Conservation (phyloP, 768 basidiomycete genomes). For the Tulasnella sp. region DNA sequence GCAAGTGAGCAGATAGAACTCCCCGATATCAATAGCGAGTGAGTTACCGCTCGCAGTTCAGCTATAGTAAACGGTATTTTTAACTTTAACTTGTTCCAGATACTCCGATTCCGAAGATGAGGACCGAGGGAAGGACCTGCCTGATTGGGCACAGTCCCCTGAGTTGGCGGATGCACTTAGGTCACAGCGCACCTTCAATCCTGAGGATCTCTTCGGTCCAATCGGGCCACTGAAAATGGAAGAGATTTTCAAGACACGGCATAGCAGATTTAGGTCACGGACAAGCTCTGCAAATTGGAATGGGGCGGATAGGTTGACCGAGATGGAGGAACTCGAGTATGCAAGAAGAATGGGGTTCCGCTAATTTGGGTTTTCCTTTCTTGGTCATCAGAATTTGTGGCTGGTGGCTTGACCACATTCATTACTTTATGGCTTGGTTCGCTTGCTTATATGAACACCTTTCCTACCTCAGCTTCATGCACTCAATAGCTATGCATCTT, state of each 20-base stretch:
- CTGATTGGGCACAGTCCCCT: slow-evolving; percentile 87
- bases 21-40: slow-evolving; percentile 89
- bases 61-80: neutral
- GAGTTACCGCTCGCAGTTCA: slow-evolving; percentile 14
- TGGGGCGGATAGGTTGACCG: slow-evolving; percentile 76
- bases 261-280: slow-evolving; percentile 72
- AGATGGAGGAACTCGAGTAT: slow-evolving; percentile 76
- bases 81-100: slow-evolving; percentile 19
- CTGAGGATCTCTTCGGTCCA: slow-evolving; percentile 86
- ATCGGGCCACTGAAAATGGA: slow-evolving; percentile 83
- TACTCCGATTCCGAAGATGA: slow-evolving; percentile 96
- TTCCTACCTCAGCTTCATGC: no score
- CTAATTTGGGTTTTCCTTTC: no score
- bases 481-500: no score
- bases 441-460: no score
- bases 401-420: no score
- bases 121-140: slow-evolving; percentile 62
- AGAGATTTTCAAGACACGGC: slow-evolving; percentile 70
- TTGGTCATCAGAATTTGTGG: no score
- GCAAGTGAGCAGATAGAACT: slow-evolving; percentile 83
- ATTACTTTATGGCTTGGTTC: no score
- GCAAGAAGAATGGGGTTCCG: slow-evolving; percentile 75
- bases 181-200: slow-evolving; percentile 74
- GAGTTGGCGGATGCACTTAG: slow-evolving; percentile 66
- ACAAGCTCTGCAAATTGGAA: slow-evolving; percentile 95